These are phyloP conservation scores for Loxodes magnus DNA, from an alignment of 73 alveolate species.

Conservation along the genomic window DNA sequence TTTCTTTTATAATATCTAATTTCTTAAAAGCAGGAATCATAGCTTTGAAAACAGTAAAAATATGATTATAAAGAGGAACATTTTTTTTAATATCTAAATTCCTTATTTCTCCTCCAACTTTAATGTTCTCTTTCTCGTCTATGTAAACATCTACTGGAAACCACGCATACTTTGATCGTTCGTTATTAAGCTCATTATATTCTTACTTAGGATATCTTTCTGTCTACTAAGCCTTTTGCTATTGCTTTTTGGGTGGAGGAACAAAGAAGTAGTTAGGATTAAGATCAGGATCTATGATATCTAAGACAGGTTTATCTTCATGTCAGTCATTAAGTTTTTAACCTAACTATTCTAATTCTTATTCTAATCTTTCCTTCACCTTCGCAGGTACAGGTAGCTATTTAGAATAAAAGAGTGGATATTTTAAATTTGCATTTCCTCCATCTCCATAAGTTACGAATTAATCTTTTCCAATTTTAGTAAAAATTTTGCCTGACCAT, in stretches of 20 bases:
- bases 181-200: no score
- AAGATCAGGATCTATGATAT: slow-evolving; percentile 4
- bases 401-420: background rate
- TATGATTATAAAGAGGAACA: background rate
- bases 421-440: background rate
- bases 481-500: no score
- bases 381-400: slow-evolving; percentile 1
- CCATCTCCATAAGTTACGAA: slow-evolving; percentile 3
- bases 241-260: background rate
- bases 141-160: background rate
- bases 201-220: no score
- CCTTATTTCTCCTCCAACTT: background rate
- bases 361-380: background rate
- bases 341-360: background rate
- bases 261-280: slow-evolving; percentile 1
- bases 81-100: background rate
- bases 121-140: background rate
- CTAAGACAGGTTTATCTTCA: background rate
- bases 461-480: background rate
- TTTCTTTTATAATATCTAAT: background rate
- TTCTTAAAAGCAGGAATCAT: slow-evolving; percentile 5
- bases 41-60: background rate
- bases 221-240: no score
- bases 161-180: background rate
- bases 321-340: background rate